Conservation (phyloP, 164 flowering plant species). For the Berberis thunbergii region DNA sequence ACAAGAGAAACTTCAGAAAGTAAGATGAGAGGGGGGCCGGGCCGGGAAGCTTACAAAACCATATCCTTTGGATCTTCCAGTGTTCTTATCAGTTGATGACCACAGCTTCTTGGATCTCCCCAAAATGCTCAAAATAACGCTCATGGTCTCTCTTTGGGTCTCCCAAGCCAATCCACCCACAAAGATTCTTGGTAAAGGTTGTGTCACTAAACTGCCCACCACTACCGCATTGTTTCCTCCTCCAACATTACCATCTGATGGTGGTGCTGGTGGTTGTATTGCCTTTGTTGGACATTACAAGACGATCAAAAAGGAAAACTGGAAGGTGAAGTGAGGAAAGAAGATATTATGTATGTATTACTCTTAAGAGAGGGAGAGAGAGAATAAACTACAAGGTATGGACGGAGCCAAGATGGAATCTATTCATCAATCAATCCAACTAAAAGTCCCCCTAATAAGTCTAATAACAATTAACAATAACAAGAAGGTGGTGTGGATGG, state of each 20-base stretch:
- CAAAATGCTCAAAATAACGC: conserved; percentile 64
- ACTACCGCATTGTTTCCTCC: conserved; percentile 25
- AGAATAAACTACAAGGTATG: not conserved
- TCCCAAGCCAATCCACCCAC: conserved; percentile 77
- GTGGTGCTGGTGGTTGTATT: conserved; percentile 17
- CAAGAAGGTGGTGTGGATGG: too few species aligned
- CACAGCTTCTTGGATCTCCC: conserved; percentile 60
- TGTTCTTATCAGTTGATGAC: conserved; percentile 54
- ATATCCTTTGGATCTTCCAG: conserved; percentile 65
- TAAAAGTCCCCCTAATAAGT: too few species aligned
- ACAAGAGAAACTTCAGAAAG: too few species aligned
- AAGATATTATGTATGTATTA: not conserved
- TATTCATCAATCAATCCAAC: too few species aligned
- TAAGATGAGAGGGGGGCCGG: too few species aligned
- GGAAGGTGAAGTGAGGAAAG: not conserved
- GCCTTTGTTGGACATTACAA: conserved; percentile 43
- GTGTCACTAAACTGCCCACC: conserved; percentile 37
- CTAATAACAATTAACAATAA: too few species aligned
- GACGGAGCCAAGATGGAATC: too few species aligned
- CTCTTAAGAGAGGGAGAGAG: not conserved
- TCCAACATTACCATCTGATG: conserved; percentile 14
- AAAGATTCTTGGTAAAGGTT: conserved; percentile 51
- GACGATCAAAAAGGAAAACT: conserved; percentile 2
- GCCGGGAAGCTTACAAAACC: conserved; percentile 45
- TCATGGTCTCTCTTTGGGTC: conserved; percentile 59